Conservation (phyloP, 2,329 filamentous ascomycete species). For the Albifimbria verrucaria region DNA sequence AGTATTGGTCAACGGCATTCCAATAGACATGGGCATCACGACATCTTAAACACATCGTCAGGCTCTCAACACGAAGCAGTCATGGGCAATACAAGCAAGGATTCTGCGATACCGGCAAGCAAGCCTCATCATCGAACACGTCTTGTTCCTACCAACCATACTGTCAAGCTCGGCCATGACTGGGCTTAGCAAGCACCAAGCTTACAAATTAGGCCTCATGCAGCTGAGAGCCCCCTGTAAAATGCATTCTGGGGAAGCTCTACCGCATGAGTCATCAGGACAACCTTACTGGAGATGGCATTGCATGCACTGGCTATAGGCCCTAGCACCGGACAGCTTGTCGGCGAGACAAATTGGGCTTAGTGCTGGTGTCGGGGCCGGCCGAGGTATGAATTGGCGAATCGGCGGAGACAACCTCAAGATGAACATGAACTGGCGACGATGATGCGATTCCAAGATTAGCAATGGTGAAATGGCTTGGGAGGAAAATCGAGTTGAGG, state of each 20-base stretch:
- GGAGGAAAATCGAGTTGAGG: too few species aligned
- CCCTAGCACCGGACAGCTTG: neutral
- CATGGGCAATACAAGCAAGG: too few species aligned
- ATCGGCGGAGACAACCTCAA: neutral
- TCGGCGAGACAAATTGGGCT: constrained; percentile 10
- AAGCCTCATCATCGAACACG: too few species aligned
- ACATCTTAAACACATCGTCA: neutral
- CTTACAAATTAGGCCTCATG: too few species aligned
- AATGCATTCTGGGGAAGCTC: too few species aligned
- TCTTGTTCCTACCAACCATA: too few species aligned
- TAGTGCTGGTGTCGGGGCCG: constrained; percentile 3
- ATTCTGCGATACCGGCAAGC: too few species aligned
- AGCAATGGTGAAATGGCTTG: too few species aligned
- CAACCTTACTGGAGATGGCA: neutral
- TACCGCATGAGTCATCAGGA: neutral
- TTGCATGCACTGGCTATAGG: neutral
- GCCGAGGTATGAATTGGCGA: neutral
- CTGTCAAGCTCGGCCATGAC: too few species aligned
- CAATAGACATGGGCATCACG: neutral
- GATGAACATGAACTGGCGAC: neutral
- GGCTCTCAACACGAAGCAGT: neutral
- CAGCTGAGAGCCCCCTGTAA: too few species aligned
- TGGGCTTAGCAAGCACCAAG: too few species aligned
- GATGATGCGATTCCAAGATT: neutral
- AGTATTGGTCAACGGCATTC: too few species aligned